phyloP scores from a whole-genome alignment of 805 yeast species.

The Candida manassasensis region DNA sequence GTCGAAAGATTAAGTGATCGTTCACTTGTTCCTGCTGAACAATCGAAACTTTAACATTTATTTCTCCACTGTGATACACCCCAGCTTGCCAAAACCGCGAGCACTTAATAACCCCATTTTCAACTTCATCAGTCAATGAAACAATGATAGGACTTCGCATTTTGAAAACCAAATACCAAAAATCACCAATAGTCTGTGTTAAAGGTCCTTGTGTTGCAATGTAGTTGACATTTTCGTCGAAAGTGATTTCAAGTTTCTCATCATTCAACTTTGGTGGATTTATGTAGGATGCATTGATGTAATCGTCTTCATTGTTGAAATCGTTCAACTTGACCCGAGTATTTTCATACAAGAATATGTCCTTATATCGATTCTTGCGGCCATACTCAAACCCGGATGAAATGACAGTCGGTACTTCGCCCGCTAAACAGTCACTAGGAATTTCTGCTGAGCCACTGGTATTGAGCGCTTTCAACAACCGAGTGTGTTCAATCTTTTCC shows the following conservation, averaged over 20 bases:
- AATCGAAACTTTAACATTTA: slow-evolving; percentile 22
- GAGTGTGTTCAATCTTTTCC: slow-evolving; percentile 63
- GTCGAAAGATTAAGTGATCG: slow-evolving; percentile 30
- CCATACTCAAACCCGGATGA: slow-evolving; percentile 80
- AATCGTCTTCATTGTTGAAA: slow-evolving; percentile 36
- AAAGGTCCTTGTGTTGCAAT: slow-evolving; percentile 93
- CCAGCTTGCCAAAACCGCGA: slow-evolving; percentile 71
- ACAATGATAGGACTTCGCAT: slow-evolving; percentile 62
- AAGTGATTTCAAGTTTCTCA: neutral
- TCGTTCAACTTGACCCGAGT: slow-evolving; percentile 62
- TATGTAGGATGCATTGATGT: slow-evolving; percentile 84
- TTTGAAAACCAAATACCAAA: slow-evolving; percentile 73
- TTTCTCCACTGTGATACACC: slow-evolving; percentile 33
- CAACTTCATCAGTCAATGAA: slow-evolving; percentile 71
- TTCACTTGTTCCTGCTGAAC: slow-evolving; percentile 15
- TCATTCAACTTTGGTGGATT: slow-evolving; percentile 13
- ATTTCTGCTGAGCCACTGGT: slow-evolving; percentile 15
- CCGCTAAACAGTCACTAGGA: slow-evolving; percentile 12
- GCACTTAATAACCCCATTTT: slow-evolving; percentile 78
- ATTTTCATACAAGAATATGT: slow-evolving; percentile 83
- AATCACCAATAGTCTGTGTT: slow-evolving; percentile 67
- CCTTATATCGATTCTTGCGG: slow-evolving; percentile 78
- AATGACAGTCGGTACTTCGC: slow-evolving; percentile 37
- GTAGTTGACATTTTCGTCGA: slow-evolving; percentile 17
- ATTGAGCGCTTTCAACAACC: slow-evolving; percentile 45